These are phyloP conservation scores for Hyaloscypha bicolor DNA, from an alignment of 495 filamentous ascomycete genomes.

Conservation along the genomic window DNA sequence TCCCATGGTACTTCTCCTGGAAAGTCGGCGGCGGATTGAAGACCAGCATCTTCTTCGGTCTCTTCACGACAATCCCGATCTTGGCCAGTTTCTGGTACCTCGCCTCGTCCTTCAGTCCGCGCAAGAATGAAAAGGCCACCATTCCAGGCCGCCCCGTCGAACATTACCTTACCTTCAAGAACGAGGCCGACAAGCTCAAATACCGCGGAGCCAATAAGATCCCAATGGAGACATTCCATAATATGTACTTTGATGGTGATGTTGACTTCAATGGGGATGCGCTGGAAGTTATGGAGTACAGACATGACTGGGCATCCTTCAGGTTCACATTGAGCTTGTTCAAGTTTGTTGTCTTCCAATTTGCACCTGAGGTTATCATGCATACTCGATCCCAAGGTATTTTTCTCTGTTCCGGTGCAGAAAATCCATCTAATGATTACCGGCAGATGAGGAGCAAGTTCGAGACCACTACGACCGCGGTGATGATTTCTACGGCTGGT, in stretches of 20 bases:
- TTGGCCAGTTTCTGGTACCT: slow-evolving; percentile 72
- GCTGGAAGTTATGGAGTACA: slow-evolving; percentile 78
- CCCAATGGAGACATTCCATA: slow-evolving; percentile 83
- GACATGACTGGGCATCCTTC: slow-evolving; percentile 88
- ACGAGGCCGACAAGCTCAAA: slow-evolving; percentile 66
- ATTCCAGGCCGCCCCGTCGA: slow-evolving; percentile 79
- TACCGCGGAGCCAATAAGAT: slow-evolving; percentile 81
- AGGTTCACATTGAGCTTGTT: slow-evolving; percentile 71
- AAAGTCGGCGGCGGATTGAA: slow-evolving; percentile 72
- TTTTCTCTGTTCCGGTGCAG: slow-evolving; percentile 15
- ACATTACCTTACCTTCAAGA: slow-evolving; percentile 84
- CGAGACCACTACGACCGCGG: slow-evolving; percentile 86
- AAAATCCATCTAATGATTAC: slow-evolving; percentile 14
- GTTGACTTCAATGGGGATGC: slow-evolving; percentile 86
- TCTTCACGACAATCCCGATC: slow-evolving; percentile 67
- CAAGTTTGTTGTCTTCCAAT: slow-evolving; percentile 69
- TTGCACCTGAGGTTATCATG: slow-evolving; percentile 76
- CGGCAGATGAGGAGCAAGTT: slow-evolving; percentile 80
- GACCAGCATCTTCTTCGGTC: slow-evolving; percentile 69
- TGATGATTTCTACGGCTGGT: slow-evolving; percentile 89
- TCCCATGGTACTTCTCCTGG: slow-evolving; percentile 70
- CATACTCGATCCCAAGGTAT: slow-evolving; percentile 76
- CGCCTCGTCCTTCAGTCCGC: slow-evolving; percentile 65
- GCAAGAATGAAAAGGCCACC: slow-evolving; percentile 77
- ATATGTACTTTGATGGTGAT: slow-evolving; percentile 86